Conservation (phyloP, 1,284 basidiomycete species). For the Rhodofomes roseus region DNA sequence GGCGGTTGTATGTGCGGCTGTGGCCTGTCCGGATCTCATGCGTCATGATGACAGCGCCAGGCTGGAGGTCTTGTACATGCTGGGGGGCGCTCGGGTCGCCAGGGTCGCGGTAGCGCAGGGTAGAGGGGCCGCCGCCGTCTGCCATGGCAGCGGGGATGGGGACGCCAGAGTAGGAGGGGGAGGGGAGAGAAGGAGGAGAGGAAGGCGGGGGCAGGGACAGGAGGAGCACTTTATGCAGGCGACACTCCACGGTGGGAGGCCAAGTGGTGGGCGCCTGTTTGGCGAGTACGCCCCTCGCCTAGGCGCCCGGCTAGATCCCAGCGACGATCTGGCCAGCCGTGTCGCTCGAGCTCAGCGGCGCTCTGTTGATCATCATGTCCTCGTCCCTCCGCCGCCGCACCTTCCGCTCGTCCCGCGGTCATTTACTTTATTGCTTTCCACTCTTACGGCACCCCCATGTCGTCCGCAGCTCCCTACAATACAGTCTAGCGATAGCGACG, state of each 20-base stretch:
- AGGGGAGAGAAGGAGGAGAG: conserved; percentile 9
- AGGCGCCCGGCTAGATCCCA: conserved; percentile 1
- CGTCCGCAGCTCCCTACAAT: neutral
- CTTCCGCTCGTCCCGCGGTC: neutral
- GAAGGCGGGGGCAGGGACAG: conserved; percentile 5
- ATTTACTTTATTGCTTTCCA: neutral
- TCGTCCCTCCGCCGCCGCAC: neutral
- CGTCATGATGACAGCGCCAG: conserved; percentile 57
- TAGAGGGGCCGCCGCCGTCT: conserved; percentile 1
- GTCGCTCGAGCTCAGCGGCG: neutral
- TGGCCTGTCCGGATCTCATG: conserved; percentile 36
- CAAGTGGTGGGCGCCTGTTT: conserved; percentile 4
- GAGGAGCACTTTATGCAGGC: conserved; percentile 2
- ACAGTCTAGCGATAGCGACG: conserved; percentile 8
- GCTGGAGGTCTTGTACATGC: conserved; percentile 2
- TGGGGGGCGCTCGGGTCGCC: neutral
- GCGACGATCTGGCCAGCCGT: neutral
- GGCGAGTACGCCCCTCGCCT: neutral
- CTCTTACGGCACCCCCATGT: neutral
- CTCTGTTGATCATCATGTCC: neutral
- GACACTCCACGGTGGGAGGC: conserved; percentile 9
- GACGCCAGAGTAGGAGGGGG: neutral
- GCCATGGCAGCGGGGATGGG: conserved; percentile 1
- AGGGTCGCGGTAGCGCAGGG: conserved; percentile 1
- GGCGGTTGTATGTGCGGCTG: conserved; percentile 15